phyloP scores from a whole-genome alignment of 169 alveolate genomes.

The Plasmodium berghei region DNA sequence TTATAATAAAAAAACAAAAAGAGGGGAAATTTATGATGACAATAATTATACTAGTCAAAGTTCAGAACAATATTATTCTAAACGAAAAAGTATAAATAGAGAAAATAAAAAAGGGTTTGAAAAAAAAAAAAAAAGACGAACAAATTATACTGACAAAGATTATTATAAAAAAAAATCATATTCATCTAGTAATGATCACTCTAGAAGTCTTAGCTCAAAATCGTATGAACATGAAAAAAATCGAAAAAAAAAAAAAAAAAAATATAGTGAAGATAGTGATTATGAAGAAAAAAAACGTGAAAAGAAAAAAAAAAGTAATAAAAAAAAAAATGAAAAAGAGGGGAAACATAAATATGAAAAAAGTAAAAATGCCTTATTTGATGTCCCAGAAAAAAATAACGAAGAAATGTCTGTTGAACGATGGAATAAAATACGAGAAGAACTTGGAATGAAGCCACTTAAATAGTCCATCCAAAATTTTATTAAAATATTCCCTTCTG shows the following conservation, averaged over 20 bases:
- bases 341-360: neutral
- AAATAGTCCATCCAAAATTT: neutral
- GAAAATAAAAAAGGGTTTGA: neutral
- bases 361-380: neutral
- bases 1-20: neutral
- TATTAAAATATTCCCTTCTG: no score
- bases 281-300: neutral
- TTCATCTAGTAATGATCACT: neutral
- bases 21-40: neutral
- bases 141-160: neutral
- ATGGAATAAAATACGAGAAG: slow-evolving; percentile 84
- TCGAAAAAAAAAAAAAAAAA: slow-evolving; percentile 3
- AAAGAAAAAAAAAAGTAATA: neutral
- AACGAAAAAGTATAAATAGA: neutral
- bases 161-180: neutral
- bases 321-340: neutral
- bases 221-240: slow-evolving; percentile 2
- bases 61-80: neutral
- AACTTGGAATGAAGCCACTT: slow-evolving; percentile 88
- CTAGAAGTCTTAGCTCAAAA: no score
- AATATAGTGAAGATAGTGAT: slow-evolving; percentile 3
- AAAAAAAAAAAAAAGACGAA: neutral
- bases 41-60: neutral
- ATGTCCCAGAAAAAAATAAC: slow-evolving; percentile 35
- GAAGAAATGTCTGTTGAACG: slow-evolving; percentile 83